Evolutionary conservation across 805 yeast genomes (phyloP), one percentile per base, ranked within the genome.

Genomic region (Tetrapisispora taiwanensis): DNA sequence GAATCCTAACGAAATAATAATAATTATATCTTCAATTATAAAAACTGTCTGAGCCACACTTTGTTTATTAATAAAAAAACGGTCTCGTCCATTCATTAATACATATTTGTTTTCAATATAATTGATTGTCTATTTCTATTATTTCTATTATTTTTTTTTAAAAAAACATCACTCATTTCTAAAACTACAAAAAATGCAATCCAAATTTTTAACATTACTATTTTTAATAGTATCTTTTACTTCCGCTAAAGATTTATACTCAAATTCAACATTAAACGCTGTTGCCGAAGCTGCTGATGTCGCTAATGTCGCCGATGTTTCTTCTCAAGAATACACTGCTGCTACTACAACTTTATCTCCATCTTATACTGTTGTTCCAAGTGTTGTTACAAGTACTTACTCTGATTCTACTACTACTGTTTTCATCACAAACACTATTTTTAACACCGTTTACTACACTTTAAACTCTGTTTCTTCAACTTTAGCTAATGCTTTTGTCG

Each of bases 301-400:
- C 22, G 32, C 30, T 20, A 35, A 3, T 30, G 1, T 13, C 19
- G 35, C 17, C 15, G 34, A 19, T 14, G 18, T 20, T 5, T 30
- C 31, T 36, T 20, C 6, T 18, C 12, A 19, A 15, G 41, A 33
- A 3, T 28, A 27, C n/a, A 28, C 44, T 19, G 41, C 47, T 17
- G 35, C 33, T 7, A 47, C 52, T 3, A 49, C 55, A n/a, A 51
- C 59, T 34, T 42, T 50, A 32, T 42, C 52, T 10, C 57, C 56
- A 38, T 46, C 52, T 30, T 45, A 44, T 34, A 32, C 51, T 14
- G 52, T 53, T 10, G 31, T 31, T 20, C 50, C 58, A 28, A 39
- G 46, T 19, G 44, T 50, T 7, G 45, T 49, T 14, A 43, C 46
- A 14, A 41, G 42, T 19, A 44, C 54, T 12, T 51, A 52, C 28